phyloP scores from a whole-genome alignment of 169 alveolate species.

The Cryptosporidium meleagridis region DNA sequence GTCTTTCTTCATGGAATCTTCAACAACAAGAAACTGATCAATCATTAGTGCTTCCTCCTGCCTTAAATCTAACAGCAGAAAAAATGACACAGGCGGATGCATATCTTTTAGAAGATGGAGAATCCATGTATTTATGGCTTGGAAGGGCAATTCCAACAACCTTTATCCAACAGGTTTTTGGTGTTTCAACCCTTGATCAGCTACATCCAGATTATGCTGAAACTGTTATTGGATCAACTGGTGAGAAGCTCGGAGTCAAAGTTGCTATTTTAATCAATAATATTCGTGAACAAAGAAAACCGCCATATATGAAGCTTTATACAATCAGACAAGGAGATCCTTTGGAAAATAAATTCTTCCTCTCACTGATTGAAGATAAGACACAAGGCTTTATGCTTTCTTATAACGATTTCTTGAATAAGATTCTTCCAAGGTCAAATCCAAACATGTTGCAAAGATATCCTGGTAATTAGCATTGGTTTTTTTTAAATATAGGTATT shows the following conservation, averaged over 20 bases:
- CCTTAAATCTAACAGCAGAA: slow-evolving; percentile 84
- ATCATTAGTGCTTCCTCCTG: slow-evolving; percentile 77
- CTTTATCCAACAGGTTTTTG: slow-evolving; percentile 74
- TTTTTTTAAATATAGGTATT: background rate
- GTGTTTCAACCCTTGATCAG: slow-evolving; percentile 74
- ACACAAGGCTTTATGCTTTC: slow-evolving; percentile 75
- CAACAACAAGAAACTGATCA: slow-evolving; percentile 75
- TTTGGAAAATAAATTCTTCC: slow-evolving; percentile 65
- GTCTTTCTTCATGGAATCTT: slow-evolving; percentile 77
- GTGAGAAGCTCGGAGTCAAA: slow-evolving; percentile 81
- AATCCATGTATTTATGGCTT: slow-evolving; percentile 87
- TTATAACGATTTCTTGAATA: slow-evolving; percentile 65
- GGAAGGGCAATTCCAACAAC: slow-evolving; percentile 81
- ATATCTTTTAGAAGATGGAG: slow-evolving; percentile 90
- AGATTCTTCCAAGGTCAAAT: slow-evolving; percentile 54
- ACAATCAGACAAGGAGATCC: slow-evolving; percentile 76
- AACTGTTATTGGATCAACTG: slow-evolving; percentile 72
- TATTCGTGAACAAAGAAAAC: slow-evolving; percentile 79
- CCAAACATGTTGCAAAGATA: slow-evolving; percentile 54
- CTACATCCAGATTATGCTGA: slow-evolving; percentile 75
- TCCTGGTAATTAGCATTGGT: slow-evolving; percentile 31
- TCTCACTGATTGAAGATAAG: slow-evolving; percentile 59
- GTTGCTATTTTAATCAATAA: slow-evolving; percentile 79
- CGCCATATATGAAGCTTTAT: slow-evolving; percentile 75
- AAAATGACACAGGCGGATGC: slow-evolving; percentile 88